Conservation (phyloP, 306 rosid genomes). For the Lathyrus tuberosus region DNA sequence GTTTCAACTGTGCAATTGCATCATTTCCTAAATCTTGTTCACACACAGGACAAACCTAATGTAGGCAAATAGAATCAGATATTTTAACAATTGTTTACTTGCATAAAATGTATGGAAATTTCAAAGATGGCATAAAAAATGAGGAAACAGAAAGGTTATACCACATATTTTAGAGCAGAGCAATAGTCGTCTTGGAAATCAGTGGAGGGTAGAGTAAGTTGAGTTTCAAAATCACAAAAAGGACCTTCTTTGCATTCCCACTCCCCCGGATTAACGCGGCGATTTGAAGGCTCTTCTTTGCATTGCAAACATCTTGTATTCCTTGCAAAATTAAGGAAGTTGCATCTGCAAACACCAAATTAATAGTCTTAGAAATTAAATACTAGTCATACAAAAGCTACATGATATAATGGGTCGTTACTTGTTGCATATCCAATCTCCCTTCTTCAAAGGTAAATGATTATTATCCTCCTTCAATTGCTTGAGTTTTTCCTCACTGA, state of each 20-base stretch:
- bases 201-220: slow-evolving; percentile 59
- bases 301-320: slow-evolving; percentile 79
- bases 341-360: slow-evolving; percentile 62
- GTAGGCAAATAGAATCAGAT: no score
- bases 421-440: slow-evolving; percentile 86
- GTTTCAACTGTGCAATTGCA: slow-evolving; percentile 65
- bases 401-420: slow-evolving; percentile 46
- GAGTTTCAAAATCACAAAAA: slow-evolving; percentile 77
- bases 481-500: slow-evolving; percentile 58
- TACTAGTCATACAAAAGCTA: slow-evolving; percentile 25
- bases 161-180: no score
- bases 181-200: no score
- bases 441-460: slow-evolving; percentile 78
- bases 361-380: slow-evolving; percentile 32
- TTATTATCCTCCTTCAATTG: slow-evolving; percentile 55
- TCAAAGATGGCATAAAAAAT: no score
- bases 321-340: slow-evolving; percentile 83
- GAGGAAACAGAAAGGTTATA: no score
- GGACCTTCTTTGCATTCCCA: slow-evolving; percentile 99
- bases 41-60: slow-evolving; percentile 92
- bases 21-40: slow-evolving; percentile 81
- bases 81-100: no score
- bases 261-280: slow-evolving; percentile 77
- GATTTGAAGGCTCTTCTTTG: slow-evolving; percentile 80
- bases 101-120: no score